Evolutionary conservation across 139 green algal species (phyloP), one percentile per base, ranked within the genome.

Genomic region (Tetratostichococcus sp.): DNA sequence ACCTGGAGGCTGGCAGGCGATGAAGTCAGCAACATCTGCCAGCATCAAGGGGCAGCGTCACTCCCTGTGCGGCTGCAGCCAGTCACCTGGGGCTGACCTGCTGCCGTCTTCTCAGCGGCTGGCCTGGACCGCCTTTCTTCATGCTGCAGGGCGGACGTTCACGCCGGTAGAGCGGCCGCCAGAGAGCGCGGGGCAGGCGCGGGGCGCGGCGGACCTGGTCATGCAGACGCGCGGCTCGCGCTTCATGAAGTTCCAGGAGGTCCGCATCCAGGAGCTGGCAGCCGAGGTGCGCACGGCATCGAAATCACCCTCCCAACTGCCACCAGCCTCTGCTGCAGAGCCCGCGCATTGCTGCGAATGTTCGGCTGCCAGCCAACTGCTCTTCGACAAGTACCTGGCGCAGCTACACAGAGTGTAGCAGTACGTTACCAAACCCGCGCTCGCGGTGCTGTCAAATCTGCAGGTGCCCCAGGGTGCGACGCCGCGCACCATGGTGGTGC

Each of bases 211-310:
- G 66, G 75, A 81, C 70, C 73, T 88, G 67, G 69, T 75, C 26
- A 81, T 94, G 80, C 85, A 96, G 85, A 93, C 92, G 14, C 84
- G 92, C 21, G 94, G 94, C 32, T 95, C 85, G 74, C 94, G 94
- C 81, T 98, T 99, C 79, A 75, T 95, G 28, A 95, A 93, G 77
- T 99, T 95, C 85, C 95, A 99, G 86, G 91, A 96, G 79, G 80
- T 86, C 28, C 84, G 88, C 35, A 75, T 97, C 28, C 92, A 92
- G 81, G 85, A 92, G 76, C 74, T 74, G 28, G 78, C 86, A 1
- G 70, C 71, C 58, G 86, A 89, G 76, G 82, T 80, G 30, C n/a
- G 78, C 39, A 50, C 39, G 39, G 11, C 39, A 50, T 50, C 39
- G 39, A 83, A 91, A n/a, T n/a, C n/a, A n/a, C n/a, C n/a, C n/a